Percentiles rank a stretch among this genome's conserved stretches.
Conservation (phyloP, 2,329 filamentous ascomycete genomes). For the Metarhizium anisopliae region DNA sequence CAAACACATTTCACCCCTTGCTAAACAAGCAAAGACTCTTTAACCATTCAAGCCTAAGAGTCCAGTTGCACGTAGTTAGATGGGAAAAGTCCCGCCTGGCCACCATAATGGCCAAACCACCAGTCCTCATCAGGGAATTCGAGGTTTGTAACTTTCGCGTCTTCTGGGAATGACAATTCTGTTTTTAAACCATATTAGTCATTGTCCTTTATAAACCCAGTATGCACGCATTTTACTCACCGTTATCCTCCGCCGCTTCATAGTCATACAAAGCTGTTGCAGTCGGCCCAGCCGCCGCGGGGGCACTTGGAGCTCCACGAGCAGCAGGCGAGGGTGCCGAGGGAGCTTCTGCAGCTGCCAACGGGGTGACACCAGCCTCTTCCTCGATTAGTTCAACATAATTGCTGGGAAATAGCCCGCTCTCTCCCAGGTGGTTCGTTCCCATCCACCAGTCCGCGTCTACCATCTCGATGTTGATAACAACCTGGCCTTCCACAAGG, state of each 20-base stretch:
- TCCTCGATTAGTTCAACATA: constrained; percentile 82
- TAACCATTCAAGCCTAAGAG: constrained; percentile 12
- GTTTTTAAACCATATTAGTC: constrained; percentile 24
- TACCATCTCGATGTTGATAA: constrained; percentile 92
- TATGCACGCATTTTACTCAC: constrained; percentile 28
- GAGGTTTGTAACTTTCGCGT: constrained; percentile 70
- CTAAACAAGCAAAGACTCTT: background rate
- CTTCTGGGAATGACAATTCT: constrained; percentile 79
- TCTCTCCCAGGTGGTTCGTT: constrained; percentile 74
- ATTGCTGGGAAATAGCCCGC: constrained; percentile 90
- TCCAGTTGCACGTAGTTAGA: constrained; percentile 60
- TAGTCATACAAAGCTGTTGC: constrained; percentile 92
- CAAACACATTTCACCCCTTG: background rate
- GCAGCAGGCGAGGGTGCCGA: constrained; percentile 23
- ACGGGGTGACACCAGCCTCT: constrained; percentile 29
- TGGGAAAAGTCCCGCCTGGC: constrained; percentile 75
- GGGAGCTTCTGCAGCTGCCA: constrained; percentile 19
- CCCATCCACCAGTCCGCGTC: constrained; percentile 99
- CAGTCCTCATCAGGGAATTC: constrained; percentile 98
- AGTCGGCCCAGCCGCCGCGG: constrained; percentile 44
- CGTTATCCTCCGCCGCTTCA: constrained; percentile 92
- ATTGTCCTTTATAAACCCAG: background rate
- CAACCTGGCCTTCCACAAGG: constrained; percentile 75
- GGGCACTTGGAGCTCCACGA: constrained; percentile 28
- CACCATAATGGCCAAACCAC: constrained; percentile 87